Base-by-base conservation (phyloP, 371 early-diverging fungal genomes). In the Mucor saturninus region DNA sequence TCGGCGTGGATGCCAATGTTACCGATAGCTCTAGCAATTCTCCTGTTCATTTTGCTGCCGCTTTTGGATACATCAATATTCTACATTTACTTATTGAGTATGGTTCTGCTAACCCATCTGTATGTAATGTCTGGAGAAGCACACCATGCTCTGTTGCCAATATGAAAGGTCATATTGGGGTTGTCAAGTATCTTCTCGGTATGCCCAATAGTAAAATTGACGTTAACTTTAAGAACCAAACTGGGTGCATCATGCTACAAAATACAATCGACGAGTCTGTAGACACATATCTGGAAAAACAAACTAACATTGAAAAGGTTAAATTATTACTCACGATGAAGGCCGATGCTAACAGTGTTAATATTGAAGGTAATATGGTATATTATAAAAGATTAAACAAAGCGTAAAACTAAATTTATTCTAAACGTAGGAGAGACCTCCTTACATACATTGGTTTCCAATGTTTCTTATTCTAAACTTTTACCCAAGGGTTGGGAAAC, bases 111-210 rank as follows among this genome's bases (percentile, higher is more conserved):
- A 69, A 81, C 37, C 72, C 78, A 29, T 72, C 81, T 52, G 54
- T 74, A 13, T 51, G 51, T 2, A 88, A 86, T 58, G 58, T 73
- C n/a, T 86, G 87, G 89, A 77, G 81, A 58, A 76, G 74, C 40
- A 78, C 84, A 0, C 82, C 87, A 32, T 78, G 86, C 52, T 79
- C 83, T 48, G 74, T 84, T 42, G 87, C 89, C 11, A 83, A 84
- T 53, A 59, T 77, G 62, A 88, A 88, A 51, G 89, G 87, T 8
- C 86, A 88, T 58, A 37, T 80, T 32, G 70, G 68, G 0, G 59
- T 84, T 49, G 77, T 83, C 6, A 63, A 76, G 43, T 77, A 82
- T 57, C 68, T 88, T n/a, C 65, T 88, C 10, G 56, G 56, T 10
- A 49, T 62, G 11, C 67, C 80, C 15, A 62, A 63, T 2, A 55